Conservation (phyloP, 371 early-diverging fungal genomes). For the Amoeboaphelidium protococcarum region DNA sequence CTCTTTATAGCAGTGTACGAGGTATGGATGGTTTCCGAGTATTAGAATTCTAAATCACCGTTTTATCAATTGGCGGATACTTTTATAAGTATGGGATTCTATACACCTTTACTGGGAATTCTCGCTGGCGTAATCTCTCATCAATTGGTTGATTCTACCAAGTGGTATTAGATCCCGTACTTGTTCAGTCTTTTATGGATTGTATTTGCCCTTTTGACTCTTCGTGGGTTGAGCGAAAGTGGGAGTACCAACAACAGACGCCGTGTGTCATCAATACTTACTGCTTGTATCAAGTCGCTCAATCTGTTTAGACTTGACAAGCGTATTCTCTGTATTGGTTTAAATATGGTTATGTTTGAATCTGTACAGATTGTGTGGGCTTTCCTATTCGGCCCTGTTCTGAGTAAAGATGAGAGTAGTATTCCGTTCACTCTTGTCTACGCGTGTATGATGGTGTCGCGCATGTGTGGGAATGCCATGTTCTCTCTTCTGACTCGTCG, state of each 20-base stretch:
- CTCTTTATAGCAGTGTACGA: constrained; percentile 45
- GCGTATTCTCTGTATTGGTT: constrained; percentile 22
- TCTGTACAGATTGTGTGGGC: constrained; percentile 56
- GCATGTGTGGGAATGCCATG: constrained; percentile 35
- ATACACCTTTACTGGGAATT: constrained; percentile 44
- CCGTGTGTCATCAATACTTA: constrained; percentile 4
- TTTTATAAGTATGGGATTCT: constrained; percentile 32
- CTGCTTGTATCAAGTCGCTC: not conserved
- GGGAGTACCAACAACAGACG: constrained; percentile 58
- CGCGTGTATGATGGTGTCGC: constrained; percentile 39
- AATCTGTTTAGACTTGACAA: constrained; percentile 9
- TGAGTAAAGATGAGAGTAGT: constrained; percentile 14
- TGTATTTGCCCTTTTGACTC: constrained; percentile 18
- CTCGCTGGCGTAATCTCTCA: constrained; percentile 36
- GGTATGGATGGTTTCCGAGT: constrained; percentile 49
- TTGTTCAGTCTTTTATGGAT: constrained; percentile 31
- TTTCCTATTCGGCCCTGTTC: constrained; percentile 35
- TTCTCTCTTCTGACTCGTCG: constrained; percentile 23
- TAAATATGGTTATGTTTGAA: constrained; percentile 44
- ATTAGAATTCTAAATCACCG: constrained; percentile 26
- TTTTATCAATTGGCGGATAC: constrained; percentile 27
- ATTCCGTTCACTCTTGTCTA: constrained; percentile 29
- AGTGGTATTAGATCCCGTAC: constrained; percentile 21
- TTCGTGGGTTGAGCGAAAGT: constrained; percentile 16
- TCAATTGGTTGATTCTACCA: constrained; percentile 16